Conservation (phyloP, 495 filamentous ascomycete species). For the Aspergillus nidulans region DNA sequence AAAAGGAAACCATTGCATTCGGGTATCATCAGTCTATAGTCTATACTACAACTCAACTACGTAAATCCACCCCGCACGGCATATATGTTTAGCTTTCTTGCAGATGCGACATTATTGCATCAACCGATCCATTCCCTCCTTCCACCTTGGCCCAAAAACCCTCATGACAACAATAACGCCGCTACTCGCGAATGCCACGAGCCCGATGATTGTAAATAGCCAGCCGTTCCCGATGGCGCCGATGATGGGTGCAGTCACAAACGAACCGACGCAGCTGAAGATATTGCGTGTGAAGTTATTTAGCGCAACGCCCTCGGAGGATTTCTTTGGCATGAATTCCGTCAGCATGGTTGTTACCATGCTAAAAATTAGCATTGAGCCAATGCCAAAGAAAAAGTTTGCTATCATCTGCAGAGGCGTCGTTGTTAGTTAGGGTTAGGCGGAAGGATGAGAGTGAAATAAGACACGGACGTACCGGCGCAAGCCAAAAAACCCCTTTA, state of each 20-base stretch:
- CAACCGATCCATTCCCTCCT: slow-evolving; percentile 59
- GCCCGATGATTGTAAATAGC: slow-evolving; percentile 75
- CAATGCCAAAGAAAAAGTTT: slow-evolving; percentile 85
- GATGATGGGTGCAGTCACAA: slow-evolving; percentile 74
- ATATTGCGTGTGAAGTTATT: slow-evolving; percentile 79
- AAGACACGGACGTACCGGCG: slow-evolving; percentile 48
- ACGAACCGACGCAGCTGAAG: slow-evolving; percentile 69
- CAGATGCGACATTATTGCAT: slow-evolving; percentile 12
- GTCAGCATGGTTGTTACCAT: slow-evolving; percentile 78
- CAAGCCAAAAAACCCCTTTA: slow-evolving; percentile 55
- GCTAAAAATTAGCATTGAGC: slow-evolving; percentile 84
- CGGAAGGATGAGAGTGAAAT: background rate
- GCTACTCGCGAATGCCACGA: slow-evolving; percentile 53
- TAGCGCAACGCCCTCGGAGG: slow-evolving; percentile 74
- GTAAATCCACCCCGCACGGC: too few species aligned
- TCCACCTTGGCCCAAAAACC: slow-evolving; percentile 62
- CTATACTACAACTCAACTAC: too few species aligned
- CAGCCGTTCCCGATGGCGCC: slow-evolving; percentile 82
- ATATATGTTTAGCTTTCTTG: background rate
- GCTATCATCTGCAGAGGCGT: slow-evolving; percentile 53
- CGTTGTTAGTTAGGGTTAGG: background rate
- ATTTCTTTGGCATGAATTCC: slow-evolving; percentile 80
- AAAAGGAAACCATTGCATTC: background rate
- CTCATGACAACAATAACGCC: slow-evolving; percentile 63
- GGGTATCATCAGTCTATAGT: background rate